Conservation (phyloP, 805 yeast genomes). For the Candida takata region DNA sequence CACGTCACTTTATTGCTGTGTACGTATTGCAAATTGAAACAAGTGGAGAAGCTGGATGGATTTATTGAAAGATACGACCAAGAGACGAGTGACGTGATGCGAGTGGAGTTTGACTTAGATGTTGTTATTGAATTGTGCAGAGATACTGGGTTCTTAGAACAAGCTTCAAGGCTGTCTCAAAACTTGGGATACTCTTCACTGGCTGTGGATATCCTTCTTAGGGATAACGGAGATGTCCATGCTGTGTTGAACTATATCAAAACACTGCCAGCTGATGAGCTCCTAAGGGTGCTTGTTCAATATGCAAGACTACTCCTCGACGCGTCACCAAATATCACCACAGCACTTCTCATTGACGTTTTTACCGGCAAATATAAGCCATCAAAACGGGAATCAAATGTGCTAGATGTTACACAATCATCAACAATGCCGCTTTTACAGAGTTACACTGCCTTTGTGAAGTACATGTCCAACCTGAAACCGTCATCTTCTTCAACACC, state of each 20-base stretch:
- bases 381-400: slow-evolving; percentile 16
- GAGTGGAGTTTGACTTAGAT: slow-evolving; percentile 55
- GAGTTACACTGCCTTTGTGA: slow-evolving; percentile 52
- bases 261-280: slow-evolving; percentile 68
- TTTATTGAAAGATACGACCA: slow-evolving; percentile 45
- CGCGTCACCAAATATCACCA: slow-evolving; percentile 68
- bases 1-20: slow-evolving; percentile 77
- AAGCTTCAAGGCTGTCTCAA: slow-evolving; percentile 65
- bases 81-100: slow-evolving; percentile 24
- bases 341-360: slow-evolving; percentile 73
- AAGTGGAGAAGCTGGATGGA: slow-evolving; percentile 44
- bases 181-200: slow-evolving; percentile 65
- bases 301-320: slow-evolving; percentile 62
- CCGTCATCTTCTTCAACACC: slow-evolving; percentile 21
- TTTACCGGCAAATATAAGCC: slow-evolving; percentile 82
- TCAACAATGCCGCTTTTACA: slow-evolving; percentile 27
- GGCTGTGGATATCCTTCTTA: slow-evolving; percentile 69
- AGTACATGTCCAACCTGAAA: slow-evolving; percentile 37
- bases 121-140: slow-evolving; percentile 62
- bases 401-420: slow-evolving; percentile 5
- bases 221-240: slow-evolving; percentile 54
- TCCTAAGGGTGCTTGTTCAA: slow-evolving; percentile 61
- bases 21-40: slow-evolving; percentile 71
- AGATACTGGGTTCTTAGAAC: slow-evolving; percentile 58
- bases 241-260: slow-evolving; percentile 59